Evolutionary conservation across 805 yeast genomes (phyloP).

Genomic region (Blastobotrys parvus): DNA sequence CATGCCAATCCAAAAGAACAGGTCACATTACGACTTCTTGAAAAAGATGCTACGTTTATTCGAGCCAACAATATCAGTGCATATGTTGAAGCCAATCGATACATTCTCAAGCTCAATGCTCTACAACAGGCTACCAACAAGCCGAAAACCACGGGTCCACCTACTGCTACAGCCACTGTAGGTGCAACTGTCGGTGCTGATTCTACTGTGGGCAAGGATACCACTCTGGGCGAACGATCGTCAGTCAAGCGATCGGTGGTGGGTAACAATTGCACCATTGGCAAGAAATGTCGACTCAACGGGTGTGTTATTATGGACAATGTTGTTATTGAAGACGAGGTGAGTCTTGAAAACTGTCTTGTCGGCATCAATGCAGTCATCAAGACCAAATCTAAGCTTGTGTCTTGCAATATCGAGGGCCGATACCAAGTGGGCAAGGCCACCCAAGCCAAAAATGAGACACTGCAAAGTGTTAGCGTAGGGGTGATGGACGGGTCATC

Average conservation of each 20-base stretch:
- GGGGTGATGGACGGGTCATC: conserved; percentile 24
- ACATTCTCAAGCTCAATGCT: conserved; percentile 56
- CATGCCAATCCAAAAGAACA: conserved; percentile 53
- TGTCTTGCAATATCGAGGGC: conserved; percentile 82
- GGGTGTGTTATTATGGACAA: conserved; percentile 75
- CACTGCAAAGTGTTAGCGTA: conserved; percentile 28
- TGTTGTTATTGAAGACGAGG: conserved; percentile 69
- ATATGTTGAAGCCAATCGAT: conserved; percentile 83
- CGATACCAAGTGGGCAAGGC: conserved; percentile 57
- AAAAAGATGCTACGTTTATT: conserved; percentile 48
- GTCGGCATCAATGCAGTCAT: conserved; percentile 65
- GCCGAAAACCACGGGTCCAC: conserved; percentile 17
- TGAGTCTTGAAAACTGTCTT: conserved; percentile 69
- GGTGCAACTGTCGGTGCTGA: conserved; percentile 79
- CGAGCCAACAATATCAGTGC: conserved; percentile 74
- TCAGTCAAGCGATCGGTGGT: conserved; percentile 80
- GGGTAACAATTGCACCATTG: conserved; percentile 67
- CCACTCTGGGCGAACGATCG: conserved; percentile 72
- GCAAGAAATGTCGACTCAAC: conserved; percentile 77
- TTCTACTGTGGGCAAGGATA: conserved; percentile 61
- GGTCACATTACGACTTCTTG: conserved; percentile 56
- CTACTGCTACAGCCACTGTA: conserved; percentile 14
- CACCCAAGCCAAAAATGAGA: conserved; percentile 26
- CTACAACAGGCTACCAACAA: conserved; percentile 22
- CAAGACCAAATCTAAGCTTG: conserved; percentile 54